Conservation (phyloP, 805 yeast species). For the Ogataea nonfermentans region DNA sequence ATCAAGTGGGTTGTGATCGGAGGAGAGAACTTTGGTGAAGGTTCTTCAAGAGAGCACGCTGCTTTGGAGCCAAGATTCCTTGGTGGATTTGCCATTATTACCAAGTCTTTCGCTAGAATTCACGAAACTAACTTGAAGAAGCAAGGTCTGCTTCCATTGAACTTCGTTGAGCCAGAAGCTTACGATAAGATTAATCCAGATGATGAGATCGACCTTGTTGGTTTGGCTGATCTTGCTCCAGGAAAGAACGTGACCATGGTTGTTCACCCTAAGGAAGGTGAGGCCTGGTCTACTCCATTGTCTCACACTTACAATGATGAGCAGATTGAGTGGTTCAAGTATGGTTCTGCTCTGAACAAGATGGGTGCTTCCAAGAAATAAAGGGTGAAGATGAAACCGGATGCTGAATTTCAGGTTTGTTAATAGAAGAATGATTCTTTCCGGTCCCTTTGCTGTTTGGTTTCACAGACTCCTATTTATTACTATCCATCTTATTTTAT, state of each 20-base stretch:
- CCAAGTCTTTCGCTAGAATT: slow-evolving; percentile 97
- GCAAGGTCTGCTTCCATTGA: slow-evolving; percentile 97
- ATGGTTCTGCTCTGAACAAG: slow-evolving; percentile 98
- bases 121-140: slow-evolving; percentile 99
- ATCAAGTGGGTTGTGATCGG: slow-evolving; percentile 96
- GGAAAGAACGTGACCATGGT: slow-evolving; percentile 85
- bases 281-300: slow-evolving; percentile 84
- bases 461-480: slow-evolving; percentile 8
- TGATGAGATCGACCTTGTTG: slow-evolving; percentile 85
- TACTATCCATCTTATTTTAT: slow-evolving; percentile 9
- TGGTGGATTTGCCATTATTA: slow-evolving; percentile 97
- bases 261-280: slow-evolving; percentile 70
- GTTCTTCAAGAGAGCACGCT: slow-evolving; percentile 99
- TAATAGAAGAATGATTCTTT: slow-evolving; percentile 16
- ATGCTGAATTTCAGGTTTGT: slow-evolving; percentile 7
- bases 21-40: slow-evolving; percentile 99
- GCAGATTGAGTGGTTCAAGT: slow-evolving; percentile 99
- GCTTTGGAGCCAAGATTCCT: slow-evolving; percentile 99
- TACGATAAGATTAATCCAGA: slow-evolving; percentile 91
- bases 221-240: slow-evolving; percentile 84
- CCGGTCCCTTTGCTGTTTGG: neutral
- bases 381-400: slow-evolving; percentile 4
- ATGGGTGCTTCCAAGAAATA: slow-evolving; percentile 41
- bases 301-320: slow-evolving; percentile 95
- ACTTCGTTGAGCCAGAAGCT: slow-evolving; percentile 84